Evolutionary conservation across 1,284 basidiomycete genomes (phyloP), one percentile per base, ranked within the genome.

Genomic region (Papiliotrema fonsecae): DNA sequence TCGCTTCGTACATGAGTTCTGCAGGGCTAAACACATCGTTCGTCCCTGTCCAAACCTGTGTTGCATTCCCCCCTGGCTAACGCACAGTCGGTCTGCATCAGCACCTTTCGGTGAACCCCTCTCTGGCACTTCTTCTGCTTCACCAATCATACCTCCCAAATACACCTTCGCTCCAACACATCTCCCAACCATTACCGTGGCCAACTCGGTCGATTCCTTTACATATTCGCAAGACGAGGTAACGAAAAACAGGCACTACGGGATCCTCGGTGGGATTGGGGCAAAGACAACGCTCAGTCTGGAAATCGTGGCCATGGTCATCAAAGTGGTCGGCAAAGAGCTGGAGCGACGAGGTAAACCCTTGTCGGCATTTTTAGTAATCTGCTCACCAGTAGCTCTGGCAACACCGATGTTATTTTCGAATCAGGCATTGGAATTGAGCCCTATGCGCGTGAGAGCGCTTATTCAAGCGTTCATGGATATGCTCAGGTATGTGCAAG

Each of bases 351-450:
- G 87, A 64, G 75, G 76, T 76, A 27, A 50, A 72, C 54, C 7
- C 34, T n/a, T 5, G 6, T 35, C 14, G 19, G n/a, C n/a, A n/a
- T n/a, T n/a, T n/a, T n/a, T n/a, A n/a, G n/a, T n/a, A 2, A 19
- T 28, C 45, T 45, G 26, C 45, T 40, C 27, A 25, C 19, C 6
- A 6, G 4, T 51, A 79, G 88, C 85, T 42, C 79, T 93, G 52
- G 85, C 85, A 25, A 90, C 88, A 2, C 90, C 90, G 13, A 84
- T 93, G 73, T 82, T 94, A 54, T 92, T 94, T 76, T 87, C 86
- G 25, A 83, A 83, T 26, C 82, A 86, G 58, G 88, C 89, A 21
- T 81, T 94, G 50, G 89, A 93, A 62, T 78, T 92, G 38, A 85
- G 82, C 34, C 77, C 83, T 6, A 76, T 81, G 22, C 80, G 82